Evolutionary conservation across 2,329 filamentous ascomycete species (phyloP).

Genomic region (Sporothrix pseudoabietina): DNA sequence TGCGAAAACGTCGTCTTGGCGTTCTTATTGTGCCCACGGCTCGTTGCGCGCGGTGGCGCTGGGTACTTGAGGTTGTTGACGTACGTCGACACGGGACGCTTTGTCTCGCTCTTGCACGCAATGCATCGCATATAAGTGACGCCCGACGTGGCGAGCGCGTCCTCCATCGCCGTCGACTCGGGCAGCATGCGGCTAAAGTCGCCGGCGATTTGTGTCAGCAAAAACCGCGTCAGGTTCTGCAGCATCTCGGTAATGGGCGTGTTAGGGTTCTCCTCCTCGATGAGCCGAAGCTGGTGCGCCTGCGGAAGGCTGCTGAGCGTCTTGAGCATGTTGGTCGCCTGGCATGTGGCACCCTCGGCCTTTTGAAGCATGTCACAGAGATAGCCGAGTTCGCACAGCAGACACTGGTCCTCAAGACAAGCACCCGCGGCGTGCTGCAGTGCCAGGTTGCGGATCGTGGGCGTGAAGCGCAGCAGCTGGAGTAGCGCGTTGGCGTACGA

Average conservation of each 20-base stretch:
- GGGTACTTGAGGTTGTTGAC: conserved; percentile 88
- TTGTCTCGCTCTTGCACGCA: conserved; percentile 84
- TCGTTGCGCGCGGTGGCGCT: conserved; percentile 41
- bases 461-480: conserved; percentile 89
- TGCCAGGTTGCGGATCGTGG: conserved; percentile 81
- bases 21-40: conserved; percentile 55
- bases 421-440: conserved; percentile 85
- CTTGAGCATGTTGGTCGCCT: conserved; percentile 92
- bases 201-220: conserved; percentile 76
- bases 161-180: conserved; percentile 67
- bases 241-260: conserved; percentile 78
- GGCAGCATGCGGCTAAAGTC: conserved; percentile 73
- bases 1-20: conserved; percentile 76
- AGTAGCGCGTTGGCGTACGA: conserved; percentile 93
- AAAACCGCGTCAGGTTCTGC: conserved; percentile 81
- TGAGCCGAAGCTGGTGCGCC: conserved; percentile 72
- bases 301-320: conserved; percentile 82
- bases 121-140: conserved; percentile 78
- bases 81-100: conserved; percentile 74
- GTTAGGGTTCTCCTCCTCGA: conserved; percentile 80
- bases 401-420: conserved; percentile 79
- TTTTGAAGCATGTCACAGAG: conserved; percentile 98
- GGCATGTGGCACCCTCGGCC: conserved; percentile 88
- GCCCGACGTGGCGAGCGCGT: conserved; percentile 70
- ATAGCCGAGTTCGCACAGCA: conserved; percentile 93